Percentiles rank a stretch among this genome's conserved stretches.
Evolutionary conservation across 225 moss, liverwort and hornwort genomes (phyloP).

Genomic region (Marchantia polymorpha): DNA sequence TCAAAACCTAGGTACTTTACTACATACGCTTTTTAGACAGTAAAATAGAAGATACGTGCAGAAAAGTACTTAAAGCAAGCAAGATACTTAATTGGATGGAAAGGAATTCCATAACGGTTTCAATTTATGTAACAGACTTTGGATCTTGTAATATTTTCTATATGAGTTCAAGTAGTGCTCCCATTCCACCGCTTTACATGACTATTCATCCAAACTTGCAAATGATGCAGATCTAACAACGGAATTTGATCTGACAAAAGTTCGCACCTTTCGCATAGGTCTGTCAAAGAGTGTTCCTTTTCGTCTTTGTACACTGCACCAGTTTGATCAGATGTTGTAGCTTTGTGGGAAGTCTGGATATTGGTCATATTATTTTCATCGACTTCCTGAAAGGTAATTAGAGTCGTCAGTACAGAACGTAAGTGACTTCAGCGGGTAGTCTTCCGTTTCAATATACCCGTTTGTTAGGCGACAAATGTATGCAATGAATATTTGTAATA

Average conservation of each 20-base stretch:
- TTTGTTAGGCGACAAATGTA: no score
- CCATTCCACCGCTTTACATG: neutral
- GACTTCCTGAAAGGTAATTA: neutral
- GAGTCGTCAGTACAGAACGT: neutral
- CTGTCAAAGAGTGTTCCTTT: slow-evolving; percentile 49
- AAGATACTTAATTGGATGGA: no score
- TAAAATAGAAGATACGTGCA: no score
- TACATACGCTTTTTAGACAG: no score
- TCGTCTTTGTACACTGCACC: slow-evolving; percentile 14
- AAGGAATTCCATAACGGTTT: neutral
- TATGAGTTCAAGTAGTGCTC: neutral
- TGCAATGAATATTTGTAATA: no score
- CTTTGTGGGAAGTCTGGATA: neutral
- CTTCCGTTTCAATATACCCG: no score
- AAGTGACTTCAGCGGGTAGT: no score
- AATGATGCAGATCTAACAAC: neutral
- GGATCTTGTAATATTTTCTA: neutral
- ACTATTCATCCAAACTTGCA: neutral
- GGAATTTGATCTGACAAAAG: neutral
- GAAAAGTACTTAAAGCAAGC: no score
- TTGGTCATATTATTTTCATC: neutral
- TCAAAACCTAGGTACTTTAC: no score
- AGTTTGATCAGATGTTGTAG: neutral
- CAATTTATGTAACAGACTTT: neutral
- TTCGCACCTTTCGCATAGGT: slow-evolving; percentile 44